These are phyloP conservation scores for Dioscorea alata DNA, from an alignment of 106 monocot genomes.

Conservation along the genomic window DNA sequence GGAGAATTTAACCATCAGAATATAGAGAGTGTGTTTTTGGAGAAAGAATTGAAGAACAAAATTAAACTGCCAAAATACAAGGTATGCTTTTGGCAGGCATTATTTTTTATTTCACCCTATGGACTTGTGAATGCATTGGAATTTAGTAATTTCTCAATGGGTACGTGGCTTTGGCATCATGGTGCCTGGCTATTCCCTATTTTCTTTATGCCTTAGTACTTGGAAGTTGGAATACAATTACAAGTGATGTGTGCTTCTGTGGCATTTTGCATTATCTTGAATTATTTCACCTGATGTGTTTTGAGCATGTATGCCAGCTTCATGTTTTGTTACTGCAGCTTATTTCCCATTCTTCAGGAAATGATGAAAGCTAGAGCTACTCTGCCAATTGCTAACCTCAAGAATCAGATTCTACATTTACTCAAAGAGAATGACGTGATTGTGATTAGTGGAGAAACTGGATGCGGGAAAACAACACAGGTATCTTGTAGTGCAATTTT, in stretches of 20 bases:
- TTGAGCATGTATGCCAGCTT: too few relatives aligned
- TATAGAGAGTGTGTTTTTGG: slow-evolving; percentile 45
- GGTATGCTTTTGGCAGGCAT: slow-evolving; percentile 28
- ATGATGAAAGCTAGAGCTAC: slow-evolving; percentile 74
- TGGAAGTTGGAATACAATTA: too few relatives aligned
- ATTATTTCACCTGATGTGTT: too few relatives aligned
- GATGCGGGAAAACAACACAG: slow-evolving; percentile 99
- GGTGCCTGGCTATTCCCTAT: too few relatives aligned
- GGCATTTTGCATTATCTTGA: too few relatives aligned
- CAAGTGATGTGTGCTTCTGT: too few relatives aligned
- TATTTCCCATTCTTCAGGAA: slow-evolving; percentile 36
- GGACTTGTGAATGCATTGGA: too few relatives aligned
- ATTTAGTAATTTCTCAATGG: too few relatives aligned
- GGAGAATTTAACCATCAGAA: slow-evolving; percentile 31
- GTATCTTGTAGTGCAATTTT: slow-evolving; percentile 21
- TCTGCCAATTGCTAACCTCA: slow-evolving; percentile 77
- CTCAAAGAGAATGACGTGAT: slow-evolving; percentile 75
- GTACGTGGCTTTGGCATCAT: too few relatives aligned
- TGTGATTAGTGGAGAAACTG: slow-evolving; percentile 96
- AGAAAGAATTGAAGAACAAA: slow-evolving; percentile 53
- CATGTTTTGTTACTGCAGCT: too few relatives aligned
- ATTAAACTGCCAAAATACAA: slow-evolving; percentile 61
- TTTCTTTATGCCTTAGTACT: too few relatives aligned
- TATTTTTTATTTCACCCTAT: too few relatives aligned
- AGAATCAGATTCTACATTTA: slow-evolving; percentile 48